Base-by-base conservation (phyloP, 169 alveolate species). In the Plasmodium berghei region DNA sequence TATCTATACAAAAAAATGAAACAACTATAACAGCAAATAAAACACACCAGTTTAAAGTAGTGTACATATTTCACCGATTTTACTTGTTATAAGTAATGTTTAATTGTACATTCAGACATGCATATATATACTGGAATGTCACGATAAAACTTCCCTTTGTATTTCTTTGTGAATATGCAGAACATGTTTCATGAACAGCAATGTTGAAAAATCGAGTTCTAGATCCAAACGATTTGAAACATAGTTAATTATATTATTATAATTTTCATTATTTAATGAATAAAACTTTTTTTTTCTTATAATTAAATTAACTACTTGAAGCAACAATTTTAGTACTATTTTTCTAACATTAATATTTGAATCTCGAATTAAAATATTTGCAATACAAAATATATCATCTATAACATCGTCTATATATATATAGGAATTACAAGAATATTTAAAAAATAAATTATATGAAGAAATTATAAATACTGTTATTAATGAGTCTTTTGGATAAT, bases 251-350 rank as follows among this genome's bases (percentile, higher is more conserved):
- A 77, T 69, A 22, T 77, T 58, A 46, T 14, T 40, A 34, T 73
- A 61, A 52, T 63, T 77, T 77, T 22, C 77, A 52, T 77, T 56
- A 42, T 77, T 58, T 24, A 77, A 77, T 9, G 54, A 49, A 77
- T 63, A 42, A 64, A 77, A 64, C 59, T 40, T 77, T 77, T 64
- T 77, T 52, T 75, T 77, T 49, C 42, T 63, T 20, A 77, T 63
- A 46, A 77, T 77, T 46, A 58, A 45, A 77, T 64, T 20, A 18
- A 77, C 49, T 69, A 77, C 49, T 63, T 77, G 71, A 64, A 63
- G 66, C 20, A 77, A 24, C 26, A 77, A 63, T 45, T 77, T 77
- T 48, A 46, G 49, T 49, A 66, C 9, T 49, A 54, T 59, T 77
- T 77, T 63, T 64, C 80, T 49, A 24, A 77, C 34, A 26, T 63